Percentiles rank a stretch among this genome's conserved stretches.
phyloP scores from a whole-genome alignment of 2,329 filamentous ascomycete genomes.

The Tolypocladium tropicale region DNA sequence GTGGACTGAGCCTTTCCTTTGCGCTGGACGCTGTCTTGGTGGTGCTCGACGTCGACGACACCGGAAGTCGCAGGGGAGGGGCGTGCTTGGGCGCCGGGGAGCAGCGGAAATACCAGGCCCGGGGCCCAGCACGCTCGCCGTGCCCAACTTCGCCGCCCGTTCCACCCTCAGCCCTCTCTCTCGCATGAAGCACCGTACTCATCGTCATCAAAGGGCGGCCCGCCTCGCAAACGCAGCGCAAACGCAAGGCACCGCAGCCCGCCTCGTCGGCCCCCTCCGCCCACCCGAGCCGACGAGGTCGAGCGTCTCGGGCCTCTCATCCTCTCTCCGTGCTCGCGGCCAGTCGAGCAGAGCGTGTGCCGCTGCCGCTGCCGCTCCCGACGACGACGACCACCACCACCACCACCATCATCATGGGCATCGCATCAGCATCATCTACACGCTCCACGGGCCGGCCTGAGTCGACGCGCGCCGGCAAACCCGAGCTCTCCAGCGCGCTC shows the following conservation, averaged over 20 bases:
- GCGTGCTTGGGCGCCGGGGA: neutral
- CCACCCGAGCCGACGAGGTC: slow-evolving; percentile 6
- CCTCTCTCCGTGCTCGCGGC: neutral
- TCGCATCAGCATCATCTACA: neutral
- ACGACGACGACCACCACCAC: neutral
- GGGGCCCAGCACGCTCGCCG: neutral
- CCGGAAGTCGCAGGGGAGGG: neutral
- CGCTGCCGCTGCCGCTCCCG: neutral
- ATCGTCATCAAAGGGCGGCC: neutral
- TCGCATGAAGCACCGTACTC: neutral
- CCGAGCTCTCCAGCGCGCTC: neutral
- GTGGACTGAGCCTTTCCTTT: neutral
- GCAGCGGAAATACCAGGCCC: neutral
- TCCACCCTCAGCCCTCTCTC: neutral
- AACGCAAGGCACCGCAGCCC: neutral
- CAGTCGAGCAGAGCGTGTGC: neutral
- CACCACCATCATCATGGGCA: neutral
- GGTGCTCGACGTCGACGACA: neutral
- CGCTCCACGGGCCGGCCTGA: no score
- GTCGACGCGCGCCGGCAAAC: neutral
- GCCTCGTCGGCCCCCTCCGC: slow-evolving; percentile 7
- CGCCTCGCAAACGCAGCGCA: neutral
- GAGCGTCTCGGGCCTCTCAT: neutral
- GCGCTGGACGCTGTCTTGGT: neutral
- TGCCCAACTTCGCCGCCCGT: neutral